These are phyloP conservation scores for Mycena vulgaris DNA, from an alignment of 768 basidiomycete species.

Conservation along the genomic window DNA sequence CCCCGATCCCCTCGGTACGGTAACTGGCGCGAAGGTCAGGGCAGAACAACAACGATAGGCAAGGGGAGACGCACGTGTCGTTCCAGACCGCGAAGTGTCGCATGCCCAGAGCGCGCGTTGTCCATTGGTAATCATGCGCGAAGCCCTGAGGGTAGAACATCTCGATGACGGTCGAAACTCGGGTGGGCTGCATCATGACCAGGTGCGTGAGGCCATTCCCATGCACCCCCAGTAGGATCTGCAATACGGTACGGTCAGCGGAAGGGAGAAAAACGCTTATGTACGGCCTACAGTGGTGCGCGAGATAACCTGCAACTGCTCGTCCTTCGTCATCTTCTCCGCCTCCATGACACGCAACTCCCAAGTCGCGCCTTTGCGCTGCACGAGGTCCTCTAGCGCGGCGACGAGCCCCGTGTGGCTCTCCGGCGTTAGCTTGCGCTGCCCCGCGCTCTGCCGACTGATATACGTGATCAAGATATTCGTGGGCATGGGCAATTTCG, in stretches of 20 bases:
- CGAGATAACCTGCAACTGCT: conserved; percentile 77
- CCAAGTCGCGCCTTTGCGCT: conserved; percentile 61
- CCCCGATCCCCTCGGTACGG: conserved; percentile 48
- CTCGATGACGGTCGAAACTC: conserved; percentile 87
- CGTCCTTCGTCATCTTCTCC: conserved; percentile 80
- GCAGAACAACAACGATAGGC: neutral
- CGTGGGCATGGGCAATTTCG: conserved; percentile 57
- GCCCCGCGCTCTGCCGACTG: conserved; percentile 70
- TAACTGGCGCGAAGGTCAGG: conserved; percentile 52
- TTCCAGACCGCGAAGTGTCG: conserved; percentile 87
- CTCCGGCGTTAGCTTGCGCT: conserved; percentile 66
- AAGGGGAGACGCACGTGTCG: conserved; percentile 67
- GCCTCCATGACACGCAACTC: conserved; percentile 74
- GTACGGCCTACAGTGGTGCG: conserved; percentile 74
- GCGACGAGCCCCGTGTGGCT: conserved; percentile 71
- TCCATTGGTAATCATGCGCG: conserved; percentile 92
- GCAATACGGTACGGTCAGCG: conserved; percentile 17
- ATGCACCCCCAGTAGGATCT: conserved; percentile 83
- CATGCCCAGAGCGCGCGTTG: conserved; percentile 79
- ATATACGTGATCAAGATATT: conserved; percentile 82
- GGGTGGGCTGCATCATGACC: conserved; percentile 86
- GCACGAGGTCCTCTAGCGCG: conserved; percentile 66
- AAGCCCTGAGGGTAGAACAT: conserved; percentile 88
- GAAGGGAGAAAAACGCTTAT: neutral
- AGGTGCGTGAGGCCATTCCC: conserved; percentile 90